Percentiles rank a stretch among this genome's conserved stretches.
Conservation (phyloP, 768 basidiomycete genomes). For the Candolleomyces eurysporus region DNA sequence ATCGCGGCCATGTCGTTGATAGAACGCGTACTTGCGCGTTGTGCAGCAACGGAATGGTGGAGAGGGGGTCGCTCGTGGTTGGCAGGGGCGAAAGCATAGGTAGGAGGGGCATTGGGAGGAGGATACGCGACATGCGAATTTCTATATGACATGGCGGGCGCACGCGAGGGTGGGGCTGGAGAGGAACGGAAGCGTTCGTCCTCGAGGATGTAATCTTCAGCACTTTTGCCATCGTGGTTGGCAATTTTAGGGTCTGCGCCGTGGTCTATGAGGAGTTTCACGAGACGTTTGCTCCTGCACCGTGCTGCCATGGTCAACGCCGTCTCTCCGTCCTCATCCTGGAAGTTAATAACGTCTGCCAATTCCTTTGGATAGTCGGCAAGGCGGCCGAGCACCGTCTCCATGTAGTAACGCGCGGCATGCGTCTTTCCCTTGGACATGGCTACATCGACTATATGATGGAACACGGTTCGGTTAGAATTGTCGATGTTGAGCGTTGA, state of each 20-base stretch:
- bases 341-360: constrained; percentile 98
- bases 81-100: constrained; percentile 44
- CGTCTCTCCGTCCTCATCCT: constrained; percentile 98
- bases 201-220: constrained; percentile 98
- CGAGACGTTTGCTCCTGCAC: constrained; percentile 91
- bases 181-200: constrained; percentile 96
- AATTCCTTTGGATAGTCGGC: constrained; percentile 94
- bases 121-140: constrained; percentile 64
- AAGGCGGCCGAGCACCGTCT: constrained; percentile 84
- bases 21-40: constrained; percentile 81
- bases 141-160: constrained; percentile 67
- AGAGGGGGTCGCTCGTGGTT: constrained; percentile 70
- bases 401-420: constrained; percentile 98
- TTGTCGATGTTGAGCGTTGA: constrained; percentile 99
- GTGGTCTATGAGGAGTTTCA: constrained; percentile 93
- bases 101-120: constrained; percentile 37
- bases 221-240: constrained; percentile 93
- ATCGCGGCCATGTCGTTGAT: constrained; percentile 83
- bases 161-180: constrained; percentile 72
- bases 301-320: constrained; percentile 95
- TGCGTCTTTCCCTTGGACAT: constrained; percentile 98
- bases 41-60: constrained; percentile 82
- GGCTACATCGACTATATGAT: constrained; percentile 96
- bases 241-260: constrained; percentile 94
- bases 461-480: constrained; percentile 95